Evolutionary conservation across 306 rosid species (phyloP).

Genomic region (Canavalia ensiformis): DNA sequence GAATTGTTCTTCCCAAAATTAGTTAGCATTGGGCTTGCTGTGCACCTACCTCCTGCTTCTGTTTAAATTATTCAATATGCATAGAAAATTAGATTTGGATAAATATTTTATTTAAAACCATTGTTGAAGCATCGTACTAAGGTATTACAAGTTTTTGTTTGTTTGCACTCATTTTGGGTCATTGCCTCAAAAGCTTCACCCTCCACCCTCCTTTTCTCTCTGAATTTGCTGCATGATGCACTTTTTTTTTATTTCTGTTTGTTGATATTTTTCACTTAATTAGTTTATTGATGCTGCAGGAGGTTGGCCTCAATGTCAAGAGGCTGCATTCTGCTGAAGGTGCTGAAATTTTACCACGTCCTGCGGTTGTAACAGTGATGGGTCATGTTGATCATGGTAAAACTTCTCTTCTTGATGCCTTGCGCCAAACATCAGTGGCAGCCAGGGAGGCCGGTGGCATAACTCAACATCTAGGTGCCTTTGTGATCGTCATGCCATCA

Average conservation of each 20-base stretch:
- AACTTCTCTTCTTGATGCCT: constrained; percentile 94
- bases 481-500: constrained; percentile 88
- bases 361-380: constrained; percentile 96
- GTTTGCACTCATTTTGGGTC: constrained; percentile 31
- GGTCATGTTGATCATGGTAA: constrained; percentile 99
- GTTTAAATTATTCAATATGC: constrained; percentile 13
- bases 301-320: constrained; percentile 78
- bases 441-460: constrained; percentile 97
- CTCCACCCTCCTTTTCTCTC: constrained; percentile 2
- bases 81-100: constrained; percentile 8
- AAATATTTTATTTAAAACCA: constrained; percentile 2
- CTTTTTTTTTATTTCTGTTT: constrained; percentile 13
- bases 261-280: constrained; percentile 31
- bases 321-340: constrained; percentile 89
- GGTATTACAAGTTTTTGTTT: constrained; percentile 9
- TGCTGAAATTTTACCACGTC: constrained; percentile 72
- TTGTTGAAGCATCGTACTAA: constrained; percentile 13
- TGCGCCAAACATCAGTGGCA: constrained; percentile 95
- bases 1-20: constrained; percentile 24
- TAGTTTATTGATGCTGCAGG: constrained; percentile 62
- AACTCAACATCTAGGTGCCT: constrained; percentile 98
- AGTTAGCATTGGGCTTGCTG: constrained; percentile 19
- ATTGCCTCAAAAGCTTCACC: constrained; percentile 7
- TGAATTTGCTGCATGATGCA: constrained; percentile 35
- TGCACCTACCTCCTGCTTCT: background rate